Conservation (phyloP, 2,329 filamentous ascomycete species). For the Claviceps digitariae region DNA sequence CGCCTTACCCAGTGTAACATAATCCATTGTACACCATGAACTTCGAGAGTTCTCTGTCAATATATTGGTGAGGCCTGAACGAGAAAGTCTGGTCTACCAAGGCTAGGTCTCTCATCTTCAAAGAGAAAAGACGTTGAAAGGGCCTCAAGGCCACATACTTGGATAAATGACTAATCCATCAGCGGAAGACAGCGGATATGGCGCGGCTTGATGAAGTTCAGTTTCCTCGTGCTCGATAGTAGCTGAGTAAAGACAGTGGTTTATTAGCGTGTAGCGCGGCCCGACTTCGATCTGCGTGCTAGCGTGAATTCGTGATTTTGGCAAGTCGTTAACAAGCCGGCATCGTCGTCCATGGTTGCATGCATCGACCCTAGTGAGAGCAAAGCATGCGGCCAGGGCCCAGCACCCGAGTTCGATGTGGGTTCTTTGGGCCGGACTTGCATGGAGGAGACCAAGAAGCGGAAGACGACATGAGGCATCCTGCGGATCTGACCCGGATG, state of each 20-base stretch:
- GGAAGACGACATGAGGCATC: not conserved
- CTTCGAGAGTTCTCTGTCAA: no score
- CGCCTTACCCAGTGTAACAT: no score
- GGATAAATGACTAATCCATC: no score
- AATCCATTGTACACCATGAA: no score
- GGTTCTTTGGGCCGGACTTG: not conserved
- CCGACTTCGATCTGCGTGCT: not conserved
- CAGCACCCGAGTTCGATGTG: not conserved
- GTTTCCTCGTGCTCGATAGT: not conserved
- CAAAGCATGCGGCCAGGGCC: not conserved
- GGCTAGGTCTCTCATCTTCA: no score
- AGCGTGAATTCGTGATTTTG: not conserved
- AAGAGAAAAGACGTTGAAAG: no score
- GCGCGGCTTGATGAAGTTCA: not conserved
- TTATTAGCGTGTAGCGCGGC: not conserved
- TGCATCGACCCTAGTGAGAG: not conserved
- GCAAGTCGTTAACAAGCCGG: not conserved
- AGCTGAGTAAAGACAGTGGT: no score
- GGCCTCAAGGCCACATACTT: no score
- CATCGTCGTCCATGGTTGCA: not conserved
- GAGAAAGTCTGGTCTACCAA: no score
- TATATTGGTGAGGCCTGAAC: no score
- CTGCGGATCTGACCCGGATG: not conserved
- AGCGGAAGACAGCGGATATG: no score
- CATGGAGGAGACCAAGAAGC: no score